phyloP scores from a whole-genome alignment of 768 basidiomycete genomes.

The Cyathus striatus region DNA sequence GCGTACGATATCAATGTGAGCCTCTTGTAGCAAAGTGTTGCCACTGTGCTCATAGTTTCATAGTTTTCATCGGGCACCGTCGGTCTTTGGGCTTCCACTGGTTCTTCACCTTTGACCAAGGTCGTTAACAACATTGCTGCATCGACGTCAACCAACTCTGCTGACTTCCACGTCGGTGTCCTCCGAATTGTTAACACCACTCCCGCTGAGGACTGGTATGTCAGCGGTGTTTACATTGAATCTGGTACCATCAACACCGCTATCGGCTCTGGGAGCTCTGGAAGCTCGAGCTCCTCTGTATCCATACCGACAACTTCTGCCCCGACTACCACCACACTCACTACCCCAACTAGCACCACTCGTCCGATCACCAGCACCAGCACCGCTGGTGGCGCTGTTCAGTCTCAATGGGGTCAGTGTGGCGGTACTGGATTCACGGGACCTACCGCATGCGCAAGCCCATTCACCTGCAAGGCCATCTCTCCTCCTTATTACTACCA shows the following conservation, averaged over 20 bases:
- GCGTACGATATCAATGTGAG: slow-evolving; percentile 60
- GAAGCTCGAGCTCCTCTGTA: slow-evolving; percentile 4
- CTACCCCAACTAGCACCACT: slow-evolving; percentile 14
- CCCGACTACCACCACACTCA: slow-evolving; percentile 10
- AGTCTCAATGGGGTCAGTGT: slow-evolving; percentile 48
- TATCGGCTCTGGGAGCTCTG: slow-evolving; percentile 32
- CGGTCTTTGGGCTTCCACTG: slow-evolving; percentile 55
- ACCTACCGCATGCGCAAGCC: slow-evolving; percentile 36
- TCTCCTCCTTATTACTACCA: slow-evolving; percentile 52
- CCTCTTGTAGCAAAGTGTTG: slow-evolving; percentile 5
- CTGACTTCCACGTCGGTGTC: slow-evolving; percentile 58
- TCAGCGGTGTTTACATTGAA: slow-evolving; percentile 60
- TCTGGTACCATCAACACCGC: slow-evolving; percentile 48
- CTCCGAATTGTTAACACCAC: slow-evolving; percentile 46
- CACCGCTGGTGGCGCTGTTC: slow-evolving; percentile 28
- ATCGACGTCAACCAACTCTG: slow-evolving; percentile 52
- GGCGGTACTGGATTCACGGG: slow-evolving; percentile 48
- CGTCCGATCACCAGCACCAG: slow-evolving; percentile 20
- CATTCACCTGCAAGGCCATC: slow-evolving; percentile 39
- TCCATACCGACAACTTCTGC: slow-evolving; percentile 11
- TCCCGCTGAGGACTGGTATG: slow-evolving; percentile 51
- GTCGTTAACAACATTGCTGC: slow-evolving; percentile 43
- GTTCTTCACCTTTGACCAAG: slow-evolving; percentile 38
- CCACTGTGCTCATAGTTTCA: background rate
- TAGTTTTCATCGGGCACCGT: slow-evolving; percentile 52